Percentiles rank a stretch among this genome's conserved stretches.
phyloP scores from a whole-genome alignment of 345 rosid species.

The Ailanthus altissimus region DNA sequence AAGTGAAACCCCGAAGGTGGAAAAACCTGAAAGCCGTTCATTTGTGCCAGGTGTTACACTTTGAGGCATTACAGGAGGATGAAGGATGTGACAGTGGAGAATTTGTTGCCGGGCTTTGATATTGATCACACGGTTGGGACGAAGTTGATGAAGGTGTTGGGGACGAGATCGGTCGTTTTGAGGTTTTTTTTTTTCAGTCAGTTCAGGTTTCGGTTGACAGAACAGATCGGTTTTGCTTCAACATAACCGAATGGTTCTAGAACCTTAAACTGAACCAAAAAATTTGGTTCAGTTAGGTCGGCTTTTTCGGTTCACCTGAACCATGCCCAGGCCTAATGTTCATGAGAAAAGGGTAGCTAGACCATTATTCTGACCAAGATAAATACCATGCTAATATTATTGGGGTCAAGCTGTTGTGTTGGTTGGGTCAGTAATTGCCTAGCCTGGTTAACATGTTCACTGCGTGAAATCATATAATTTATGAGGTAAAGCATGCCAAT shows the following conservation, averaged over 20 bases:
- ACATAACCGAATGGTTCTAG: too few species aligned
- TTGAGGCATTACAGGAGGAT: conserved; percentile 86
- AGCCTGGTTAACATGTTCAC: neutral
- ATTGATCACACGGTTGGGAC: conserved; percentile 80
- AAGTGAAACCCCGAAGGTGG: conserved; percentile 1
- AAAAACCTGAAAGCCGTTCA: conserved; percentile 51
- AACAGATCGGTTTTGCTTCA: too few species aligned
- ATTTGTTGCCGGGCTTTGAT: conserved; percentile 90
- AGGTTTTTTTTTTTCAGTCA: too few species aligned
- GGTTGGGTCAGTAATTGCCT: neutral
- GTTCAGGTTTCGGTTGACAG: too few species aligned
- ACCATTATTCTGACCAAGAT: neutral
- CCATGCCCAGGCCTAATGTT: too few species aligned
- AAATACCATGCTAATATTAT: neutral
- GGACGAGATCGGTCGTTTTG: conserved; percentile 80
- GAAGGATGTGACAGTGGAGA: conserved; percentile 77
- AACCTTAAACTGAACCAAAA: too few species aligned
- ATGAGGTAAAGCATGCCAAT: neutral
- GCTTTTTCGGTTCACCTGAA: too few species aligned
- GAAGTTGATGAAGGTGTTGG: conserved; percentile 58
- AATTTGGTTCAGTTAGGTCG: too few species aligned
- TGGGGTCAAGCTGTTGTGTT: neutral
- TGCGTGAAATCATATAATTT: neutral
- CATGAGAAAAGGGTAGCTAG: neutral
- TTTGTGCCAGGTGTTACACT: conserved; percentile 88